These are phyloP conservation scores for Aspergillus ibericus DNA, from an alignment of 2,329 filamentous ascomycete genomes.

Conservation along the genomic window DNA sequence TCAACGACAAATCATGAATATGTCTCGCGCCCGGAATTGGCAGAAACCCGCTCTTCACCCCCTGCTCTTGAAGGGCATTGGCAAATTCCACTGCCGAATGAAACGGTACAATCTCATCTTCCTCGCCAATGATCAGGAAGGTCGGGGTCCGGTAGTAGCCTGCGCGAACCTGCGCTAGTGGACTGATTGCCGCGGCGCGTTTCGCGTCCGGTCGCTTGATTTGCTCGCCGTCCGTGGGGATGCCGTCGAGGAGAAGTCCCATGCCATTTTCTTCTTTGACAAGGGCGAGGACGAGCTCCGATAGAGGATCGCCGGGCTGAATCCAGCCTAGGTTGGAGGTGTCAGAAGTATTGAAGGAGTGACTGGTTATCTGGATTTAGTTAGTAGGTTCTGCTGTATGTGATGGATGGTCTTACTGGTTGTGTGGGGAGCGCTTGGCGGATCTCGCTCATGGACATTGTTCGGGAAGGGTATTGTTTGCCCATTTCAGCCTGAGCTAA, in stretches of 20 bases:
- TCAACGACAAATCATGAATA: not conserved
- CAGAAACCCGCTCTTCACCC: not conserved
- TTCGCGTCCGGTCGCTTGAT: not conserved
- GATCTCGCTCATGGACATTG: not conserved
- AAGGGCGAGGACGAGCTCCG: not conserved
- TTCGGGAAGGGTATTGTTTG: not conserved
- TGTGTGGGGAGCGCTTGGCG: not conserved
- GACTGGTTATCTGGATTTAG: not conserved
- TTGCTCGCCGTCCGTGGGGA: not conserved
- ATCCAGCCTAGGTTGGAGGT: not conserved
- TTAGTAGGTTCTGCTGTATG: not conserved
- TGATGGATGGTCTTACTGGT: not conserved
- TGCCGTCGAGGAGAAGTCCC: not conserved
- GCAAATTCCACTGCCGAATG: constrained; percentile 7
- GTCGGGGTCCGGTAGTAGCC: constrained; percentile 20
- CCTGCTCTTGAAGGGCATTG: not conserved
- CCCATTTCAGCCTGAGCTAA: constrained; percentile 1
- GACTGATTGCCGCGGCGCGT: constrained; percentile 16
- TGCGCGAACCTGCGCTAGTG: constrained; percentile 17
- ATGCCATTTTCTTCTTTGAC: not conserved
- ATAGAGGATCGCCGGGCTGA: not conserved
- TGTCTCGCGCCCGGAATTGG: not conserved
- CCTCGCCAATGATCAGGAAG: constrained; percentile 21
- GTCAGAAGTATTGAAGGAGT: not conserved
- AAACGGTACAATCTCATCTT: constrained; percentile 22